Evolutionary conservation across 2,329 filamentous ascomycete genomes (phyloP).

Genomic region (Exophiala oligosperma): DNA sequence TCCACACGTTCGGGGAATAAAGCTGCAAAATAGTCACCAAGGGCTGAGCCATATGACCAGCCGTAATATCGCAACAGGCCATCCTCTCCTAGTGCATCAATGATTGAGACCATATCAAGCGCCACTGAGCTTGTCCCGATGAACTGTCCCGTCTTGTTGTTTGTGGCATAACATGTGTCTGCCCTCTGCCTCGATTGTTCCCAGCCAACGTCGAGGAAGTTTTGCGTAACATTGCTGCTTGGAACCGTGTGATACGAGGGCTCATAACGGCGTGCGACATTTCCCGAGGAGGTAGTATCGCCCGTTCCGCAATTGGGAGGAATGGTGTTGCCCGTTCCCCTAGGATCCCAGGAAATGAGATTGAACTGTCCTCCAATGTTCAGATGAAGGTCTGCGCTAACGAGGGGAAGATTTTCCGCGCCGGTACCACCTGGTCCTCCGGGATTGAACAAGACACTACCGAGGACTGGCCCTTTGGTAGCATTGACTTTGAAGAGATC

Average conservation of each 20-base stretch:
- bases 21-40: slow-evolving; percentile 37
- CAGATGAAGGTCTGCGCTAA: background rate
- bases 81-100: no score
- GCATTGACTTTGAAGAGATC: slow-evolving; percentile 33
- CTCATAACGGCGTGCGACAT: background rate
- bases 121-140: no score
- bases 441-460: slow-evolving; percentile 37
- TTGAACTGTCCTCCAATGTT: slow-evolving; percentile 23
- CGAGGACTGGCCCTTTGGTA: slow-evolving; percentile 31
- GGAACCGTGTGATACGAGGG: background rate
- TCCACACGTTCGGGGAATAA: slow-evolving; percentile 42
- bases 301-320: background rate
- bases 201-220: slow-evolving; percentile 15
- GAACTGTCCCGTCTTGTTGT: background rate
- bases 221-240: slow-evolving; percentile 15
- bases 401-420: slow-evolving; percentile 9
- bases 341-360: slow-evolving; percentile 25
- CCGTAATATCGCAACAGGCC: slow-evolving; percentile 34
- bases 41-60: slow-evolving; percentile 34
- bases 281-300: background rate
- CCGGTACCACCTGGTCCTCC: slow-evolving; percentile 39
- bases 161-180: slow-evolving; percentile 4
- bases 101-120: no score
- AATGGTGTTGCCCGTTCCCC: slow-evolving; percentile 15
- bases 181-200: slow-evolving; percentile 15